Evolutionary conservation across 352 stramenopile species (phyloP).

Genomic region (Globisporangium paroecandrum): DNA sequence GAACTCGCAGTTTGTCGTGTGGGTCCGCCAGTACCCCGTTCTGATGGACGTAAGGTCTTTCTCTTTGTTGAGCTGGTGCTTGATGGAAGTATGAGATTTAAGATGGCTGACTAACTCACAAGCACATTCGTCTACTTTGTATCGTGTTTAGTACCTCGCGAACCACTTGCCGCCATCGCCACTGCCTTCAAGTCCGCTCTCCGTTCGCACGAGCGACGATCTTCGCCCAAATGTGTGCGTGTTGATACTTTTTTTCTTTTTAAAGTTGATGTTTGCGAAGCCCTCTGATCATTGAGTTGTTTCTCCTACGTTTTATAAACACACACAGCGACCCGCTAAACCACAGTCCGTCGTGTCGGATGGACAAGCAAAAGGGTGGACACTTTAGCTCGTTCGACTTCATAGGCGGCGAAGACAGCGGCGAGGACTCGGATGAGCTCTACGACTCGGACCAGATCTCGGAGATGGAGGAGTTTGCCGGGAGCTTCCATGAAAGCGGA

Average conservation of each 20-base stretch:
- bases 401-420: conserved; percentile 78
- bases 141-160: conserved; percentile 38
- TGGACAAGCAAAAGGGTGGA: conserved; percentile 31
- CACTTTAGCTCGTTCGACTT: conserved; percentile 78
- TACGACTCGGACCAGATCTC: conserved; percentile 77
- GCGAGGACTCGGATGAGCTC: conserved; percentile 67
- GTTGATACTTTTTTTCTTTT: background rate
- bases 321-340: conserved; percentile 64
- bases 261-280: background rate
- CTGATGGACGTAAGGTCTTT: conserved; percentile 56
- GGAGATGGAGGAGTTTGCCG: conserved; percentile 65
- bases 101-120: background rate
- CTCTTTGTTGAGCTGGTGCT: background rate
- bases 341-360: conserved; percentile 63
- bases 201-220: conserved; percentile 41
- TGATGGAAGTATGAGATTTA: background rate
- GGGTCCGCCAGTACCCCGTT: conserved; percentile 63
- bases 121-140: background rate
- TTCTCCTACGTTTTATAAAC: background rate
- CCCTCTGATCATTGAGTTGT: conserved; percentile 1
- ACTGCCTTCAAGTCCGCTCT: conserved; percentile 30
- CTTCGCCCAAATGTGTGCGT: conserved; percentile 36
- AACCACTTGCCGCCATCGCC: conserved; percentile 41
- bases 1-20: conserved; percentile 69
- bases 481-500: conserved; percentile 38